Evolutionary conservation across 2,329 filamentous ascomycete genomes (phyloP), one percentile per base, ranked within the genome.

Genomic region (Colletotrichum abscissum): DNA sequence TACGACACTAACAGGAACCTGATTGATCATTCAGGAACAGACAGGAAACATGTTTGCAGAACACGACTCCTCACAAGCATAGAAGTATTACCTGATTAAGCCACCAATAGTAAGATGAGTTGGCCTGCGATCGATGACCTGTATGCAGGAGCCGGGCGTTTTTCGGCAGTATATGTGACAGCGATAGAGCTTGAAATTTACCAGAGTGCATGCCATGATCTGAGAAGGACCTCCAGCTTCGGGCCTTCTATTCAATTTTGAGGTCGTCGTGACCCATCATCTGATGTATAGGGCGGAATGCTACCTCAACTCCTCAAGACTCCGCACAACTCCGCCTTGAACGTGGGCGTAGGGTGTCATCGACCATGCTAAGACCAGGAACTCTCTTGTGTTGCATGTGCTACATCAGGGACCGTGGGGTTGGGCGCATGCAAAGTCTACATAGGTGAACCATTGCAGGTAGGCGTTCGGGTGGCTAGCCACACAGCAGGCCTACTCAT

Each of bases 241-340:
- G 67, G 67, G 55, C 67, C 70, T 52, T 69, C 46, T 72, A 4
- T 42, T 24, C 19, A 28, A 62, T 16, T 24, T 3, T 55, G 26
- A 70, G 12, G 55, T 33, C 49, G 55, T 52, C 55, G 49, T 52
- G 14, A 24, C 28, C 14, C 19, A 26, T 65, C 60, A 57, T 70
- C 55, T 73, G 66, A 73, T 69, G 55, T 11, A 35, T 33, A 73
- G 35, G 67, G 26, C 56, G 22, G 55, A 22, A 64, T 64, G 56
- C 19, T 22, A 70, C 60, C 70, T 30, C 49, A 33, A 19, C 14
- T 4, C 12, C 33, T 33, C 4, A 14, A 38, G 22, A 73, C 70
- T 73, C 67, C 67, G 67, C 70, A 52, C 38, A 70, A 70, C 70
- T 73, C 70, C 70, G 67, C 70, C 60, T 19, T 30, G 5, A 16